These are phyloP conservation scores for Amniculicola lignicola DNA, from an alignment of 495 filamentous ascomycete genomes.

Conservation along the genomic window DNA sequence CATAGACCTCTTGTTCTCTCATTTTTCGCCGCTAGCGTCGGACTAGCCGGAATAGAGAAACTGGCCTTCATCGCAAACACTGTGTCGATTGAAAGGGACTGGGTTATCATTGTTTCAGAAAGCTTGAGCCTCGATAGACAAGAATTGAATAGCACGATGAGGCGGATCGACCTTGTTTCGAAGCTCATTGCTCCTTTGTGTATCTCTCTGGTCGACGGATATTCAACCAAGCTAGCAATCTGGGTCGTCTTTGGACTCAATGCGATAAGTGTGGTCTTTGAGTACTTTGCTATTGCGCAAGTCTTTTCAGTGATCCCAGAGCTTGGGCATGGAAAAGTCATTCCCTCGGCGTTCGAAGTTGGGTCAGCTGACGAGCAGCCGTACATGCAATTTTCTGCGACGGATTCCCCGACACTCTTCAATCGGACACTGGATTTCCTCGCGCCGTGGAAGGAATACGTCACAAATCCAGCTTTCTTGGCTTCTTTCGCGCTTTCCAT, in stretches of 20 bases:
- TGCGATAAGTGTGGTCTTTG: slow-evolving; percentile 19
- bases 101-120: slow-evolving; percentile 25
- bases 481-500: slow-evolving; percentile 43
- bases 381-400: too few relatives aligned
- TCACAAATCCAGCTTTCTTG: slow-evolving; percentile 38
- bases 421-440: neutral
- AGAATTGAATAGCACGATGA: slow-evolving; percentile 31
- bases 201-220: slow-evolving; percentile 31
- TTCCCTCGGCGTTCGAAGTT: too few relatives aligned
- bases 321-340: slow-evolving; percentile 7
- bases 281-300: slow-evolving; percentile 33
- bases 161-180: slow-evolving; percentile 33
- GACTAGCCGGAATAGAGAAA: slow-evolving; percentile 32
- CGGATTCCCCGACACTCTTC: neutral
- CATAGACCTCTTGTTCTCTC: neutral
- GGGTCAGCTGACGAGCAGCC: too few relatives aligned
- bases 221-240: slow-evolving; percentile 23
- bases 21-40: slow-evolving; percentile 12
- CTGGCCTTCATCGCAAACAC: slow-evolving; percentile 27
- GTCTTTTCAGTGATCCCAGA: slow-evolving; percentile 22
- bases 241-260: slow-evolving; percentile 31
- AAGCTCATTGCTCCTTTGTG: slow-evolving; percentile 30
- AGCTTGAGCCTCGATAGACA: slow-evolving; percentile 15
- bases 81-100: slow-evolving; percentile 32
- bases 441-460: slow-evolving; percentile 31